phyloP scores from a whole-genome alignment of 306 rosid species.

The Begonia peltatifolia region DNA sequence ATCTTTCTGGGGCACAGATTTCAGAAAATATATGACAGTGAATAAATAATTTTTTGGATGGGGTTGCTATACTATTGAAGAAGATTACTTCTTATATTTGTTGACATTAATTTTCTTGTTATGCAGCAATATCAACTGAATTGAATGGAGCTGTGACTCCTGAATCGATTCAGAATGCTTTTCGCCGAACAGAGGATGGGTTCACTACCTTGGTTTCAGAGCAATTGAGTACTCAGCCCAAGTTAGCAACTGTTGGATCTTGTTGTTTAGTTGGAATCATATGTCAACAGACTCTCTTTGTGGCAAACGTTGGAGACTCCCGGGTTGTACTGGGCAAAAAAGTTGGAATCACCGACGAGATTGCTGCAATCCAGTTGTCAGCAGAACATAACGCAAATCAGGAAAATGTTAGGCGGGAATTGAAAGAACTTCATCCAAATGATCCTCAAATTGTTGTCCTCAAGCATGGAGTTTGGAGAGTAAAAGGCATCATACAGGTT shows the following conservation, averaged over 20 bases:
- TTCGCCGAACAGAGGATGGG: conserved; percentile 61
- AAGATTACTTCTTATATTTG: too few species aligned
- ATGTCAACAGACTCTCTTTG: conserved; percentile 55
- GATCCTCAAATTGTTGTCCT: conserved; percentile 77
- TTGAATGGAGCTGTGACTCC: conserved; percentile 44
- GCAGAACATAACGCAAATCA: conserved; percentile 78
- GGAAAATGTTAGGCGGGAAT: conserved; percentile 60
- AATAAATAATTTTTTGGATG: too few species aligned
- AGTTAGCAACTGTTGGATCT: conserved; percentile 64
- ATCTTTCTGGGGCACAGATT: too few species aligned
- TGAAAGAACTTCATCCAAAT: conserved; percentile 52
- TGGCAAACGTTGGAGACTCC: conserved; percentile 79
- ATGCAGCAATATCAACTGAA: conserved; percentile 49
- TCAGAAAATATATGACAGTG: too few species aligned
- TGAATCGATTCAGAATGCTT: conserved; percentile 49
- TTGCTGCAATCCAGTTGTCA: conserved; percentile 73
- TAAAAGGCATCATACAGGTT: conserved; percentile 94
- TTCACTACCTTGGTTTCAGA: conserved; percentile 53
- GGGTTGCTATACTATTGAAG: too few species aligned
- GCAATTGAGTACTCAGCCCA: conserved; percentile 41
- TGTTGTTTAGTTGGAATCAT: conserved; percentile 86
- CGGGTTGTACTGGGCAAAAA: conserved; percentile 81
- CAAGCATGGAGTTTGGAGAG: conserved; percentile 91
- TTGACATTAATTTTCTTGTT: conserved; percentile 10
- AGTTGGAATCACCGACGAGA: conserved; percentile 70